Base-by-base conservation (phyloP, 257 asterid genomes). In the Cordia subcordata region DNA sequence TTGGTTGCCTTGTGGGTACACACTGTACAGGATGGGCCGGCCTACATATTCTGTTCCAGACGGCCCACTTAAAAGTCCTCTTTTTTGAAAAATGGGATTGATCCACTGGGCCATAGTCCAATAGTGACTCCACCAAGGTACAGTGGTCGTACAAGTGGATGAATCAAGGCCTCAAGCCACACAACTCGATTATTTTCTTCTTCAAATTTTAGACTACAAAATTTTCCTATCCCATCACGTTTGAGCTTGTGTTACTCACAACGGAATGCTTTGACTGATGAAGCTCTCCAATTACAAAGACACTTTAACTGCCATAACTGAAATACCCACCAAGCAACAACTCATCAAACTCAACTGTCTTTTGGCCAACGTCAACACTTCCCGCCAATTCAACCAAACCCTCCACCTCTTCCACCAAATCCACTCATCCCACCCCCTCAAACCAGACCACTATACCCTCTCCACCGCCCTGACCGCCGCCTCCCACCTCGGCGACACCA, bases 361-460 rank as follows among this genome's bases (percentile, higher is more conserved):
- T 59, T 78, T 90, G 14, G 78, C 71, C 42, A 57, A 75, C 68
- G 80, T 80, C 55, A 72, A 70, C 61, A 74, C 69, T 27, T 72
- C 73, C 65, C 74, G 65, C 19, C 79, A 68, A 47, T 83, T 57
- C 74, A 60, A 59, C 0, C 67, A 77, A 9, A 73, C 88, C 62
- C 82, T 91, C 68, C 57, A 23, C 32, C 82, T 85, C 55, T 85
- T 85, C 81, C 67, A 42, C 32, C 75, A 69, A 60, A 72, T 82
- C 15, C 87, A 77, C 47, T 85, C 93, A 10, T 82, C 83, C 71
- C 65, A 46, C 76, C 70, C 45, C 50, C 72, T 80, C 33, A 71
- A 62, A 72, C 95, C 98, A 9, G 95, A 90, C 61, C 85, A 87
- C 18, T 91, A 81, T 78, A 80, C 98, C 9, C 57, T 91, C 33